phyloP scores from a whole-genome alignment of 108 stramenopile genomes.

The Cyclotella distinguenda region DNA sequence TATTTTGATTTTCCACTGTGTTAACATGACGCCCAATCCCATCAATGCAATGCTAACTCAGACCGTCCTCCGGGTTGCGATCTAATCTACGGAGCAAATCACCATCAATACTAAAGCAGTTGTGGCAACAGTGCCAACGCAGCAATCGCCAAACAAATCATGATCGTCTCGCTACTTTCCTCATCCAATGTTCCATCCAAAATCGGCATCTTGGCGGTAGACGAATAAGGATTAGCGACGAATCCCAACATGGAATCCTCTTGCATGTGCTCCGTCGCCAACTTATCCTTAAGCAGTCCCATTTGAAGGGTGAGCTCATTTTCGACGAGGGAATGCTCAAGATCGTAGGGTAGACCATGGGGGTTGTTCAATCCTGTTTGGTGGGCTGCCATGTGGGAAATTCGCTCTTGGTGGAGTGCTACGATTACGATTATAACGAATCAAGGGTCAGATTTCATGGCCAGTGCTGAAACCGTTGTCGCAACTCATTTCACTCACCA shows the following conservation, averaged over 20 bases:
- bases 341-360: slow-evolving; percentile 28
- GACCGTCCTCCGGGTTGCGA: too few species aligned
- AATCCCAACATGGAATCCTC: slow-evolving; percentile 26
- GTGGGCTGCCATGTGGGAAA: slow-evolving; percentile 31
- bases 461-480: neutral
- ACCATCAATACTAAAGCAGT: slow-evolving; percentile 10
- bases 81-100: too few species aligned
- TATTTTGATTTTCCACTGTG: too few species aligned
- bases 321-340: slow-evolving; percentile 36
- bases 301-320: slow-evolving; percentile 29
- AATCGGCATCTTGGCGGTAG: slow-evolving; percentile 22
- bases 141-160: slow-evolving; percentile 43
- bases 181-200: slow-evolving; percentile 42
- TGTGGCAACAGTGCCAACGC: slow-evolving; percentile 39
- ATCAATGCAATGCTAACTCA: neutral
- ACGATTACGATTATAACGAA: neutral
- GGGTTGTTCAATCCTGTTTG: slow-evolving; percentile 33
- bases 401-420: slow-evolving; percentile 43
- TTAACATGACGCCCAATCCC: too few species aligned
- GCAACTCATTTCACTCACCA: slow-evolving; percentile 23
- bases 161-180: slow-evolving; percentile 38
- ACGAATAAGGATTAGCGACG: slow-evolving; percentile 16
- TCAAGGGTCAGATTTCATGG: neutral
- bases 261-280: slow-evolving; percentile 43
- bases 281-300: slow-evolving; percentile 23